Percentiles rank a stretch among this genome's conserved stretches.
These are phyloP conservation scores for Teunomyces tritomae DNA, from an alignment of 805 yeast species.

Conservation along the genomic window DNA sequence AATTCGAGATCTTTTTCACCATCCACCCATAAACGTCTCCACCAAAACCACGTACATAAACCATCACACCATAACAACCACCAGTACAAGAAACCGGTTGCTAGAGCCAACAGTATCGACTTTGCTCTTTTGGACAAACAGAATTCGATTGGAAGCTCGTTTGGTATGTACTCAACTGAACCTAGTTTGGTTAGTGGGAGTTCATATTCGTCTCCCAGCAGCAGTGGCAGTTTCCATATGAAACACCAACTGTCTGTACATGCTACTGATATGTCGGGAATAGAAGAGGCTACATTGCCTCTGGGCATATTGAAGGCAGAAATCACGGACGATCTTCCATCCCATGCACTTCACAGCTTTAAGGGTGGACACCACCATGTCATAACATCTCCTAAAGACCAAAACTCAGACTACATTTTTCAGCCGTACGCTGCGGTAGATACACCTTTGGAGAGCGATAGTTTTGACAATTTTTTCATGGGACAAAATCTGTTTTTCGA, in stretches of 20 bases:
- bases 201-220: constrained; percentile 1
- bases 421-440: constrained; percentile 1
- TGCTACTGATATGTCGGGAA: not conserved
- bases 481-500: not conserved
- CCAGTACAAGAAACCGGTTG: constrained; percentile 1
- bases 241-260: not conserved
- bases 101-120: not conserved
- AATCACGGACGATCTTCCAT: not conserved
- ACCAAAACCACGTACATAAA: constrained; percentile 3
- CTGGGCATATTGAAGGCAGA: not conserved
- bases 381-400: not conserved
- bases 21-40: constrained; percentile 1
- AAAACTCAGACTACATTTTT: constrained; percentile 1
- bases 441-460: constrained; percentile 1
- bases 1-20: not conserved
- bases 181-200: not conserved
- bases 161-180: constrained; percentile 5
- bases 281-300: not conserved
- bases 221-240: not conserved
- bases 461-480: not conserved
- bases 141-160: constrained; percentile 6
- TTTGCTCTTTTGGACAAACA: not conserved
- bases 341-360: not conserved
- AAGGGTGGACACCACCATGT: not conserved
- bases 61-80: not conserved